phyloP scores from a whole-genome alignment of 768 basidiomycete species.

The Leccinellum rugosiceps region DNA sequence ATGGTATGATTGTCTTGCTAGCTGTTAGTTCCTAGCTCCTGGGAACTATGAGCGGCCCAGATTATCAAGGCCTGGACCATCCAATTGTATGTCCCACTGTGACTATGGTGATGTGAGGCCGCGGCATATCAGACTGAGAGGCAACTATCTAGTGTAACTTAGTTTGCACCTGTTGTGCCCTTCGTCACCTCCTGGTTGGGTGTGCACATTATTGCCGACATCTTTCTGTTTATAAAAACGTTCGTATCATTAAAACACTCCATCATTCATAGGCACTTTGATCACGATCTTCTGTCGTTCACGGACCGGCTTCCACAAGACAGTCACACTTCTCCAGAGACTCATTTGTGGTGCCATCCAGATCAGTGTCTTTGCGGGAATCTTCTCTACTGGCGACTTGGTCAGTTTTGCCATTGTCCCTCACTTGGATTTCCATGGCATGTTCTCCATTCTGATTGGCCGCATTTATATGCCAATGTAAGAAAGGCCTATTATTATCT shows the following conservation, averaged over 20 bases:
- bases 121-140: background rate
- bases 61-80: background rate
- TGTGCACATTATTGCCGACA: background rate
- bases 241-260: background rate
- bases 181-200: background rate
- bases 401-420: background rate
- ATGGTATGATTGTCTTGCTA: background rate
- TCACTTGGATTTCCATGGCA: background rate
- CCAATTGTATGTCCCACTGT: background rate
- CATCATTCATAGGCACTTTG: background rate
- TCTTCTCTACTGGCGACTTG: background rate
- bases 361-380: background rate
- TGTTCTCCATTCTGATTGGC: background rate
- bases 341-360: background rate
- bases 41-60: background rate
- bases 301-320: background rate
- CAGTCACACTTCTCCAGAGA: background rate
- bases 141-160: slow-evolving; percentile 32
- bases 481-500: too few species aligned
- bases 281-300: background rate
- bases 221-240: background rate
- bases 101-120: too few species aligned
- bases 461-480: background rate
- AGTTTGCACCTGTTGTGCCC: slow-evolving; percentile 30
- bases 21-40: background rate